These are phyloP conservation scores for Schizosaccharomyces cryophilus DNA, from an alignment of 805 yeast species.

Conservation along the genomic window DNA sequence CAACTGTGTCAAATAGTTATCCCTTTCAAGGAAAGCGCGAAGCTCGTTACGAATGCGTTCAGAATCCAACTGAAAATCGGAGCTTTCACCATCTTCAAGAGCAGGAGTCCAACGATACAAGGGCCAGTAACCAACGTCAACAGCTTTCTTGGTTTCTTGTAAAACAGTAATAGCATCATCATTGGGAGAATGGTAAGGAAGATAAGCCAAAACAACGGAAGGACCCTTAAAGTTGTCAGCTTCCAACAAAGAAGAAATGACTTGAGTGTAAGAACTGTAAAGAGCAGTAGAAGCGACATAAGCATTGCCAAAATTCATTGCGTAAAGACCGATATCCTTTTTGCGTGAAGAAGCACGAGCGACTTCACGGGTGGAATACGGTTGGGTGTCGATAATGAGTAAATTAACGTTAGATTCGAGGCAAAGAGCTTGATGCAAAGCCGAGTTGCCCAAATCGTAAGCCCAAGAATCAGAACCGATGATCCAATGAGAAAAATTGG, in stretches of 20 bases:
- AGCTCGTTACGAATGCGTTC: constrained; percentile 54
- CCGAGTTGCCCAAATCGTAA: constrained; percentile 73
- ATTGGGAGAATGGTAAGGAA: constrained; percentile 42
- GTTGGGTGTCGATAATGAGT: constrained; percentile 70
- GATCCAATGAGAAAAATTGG: constrained; percentile 42
- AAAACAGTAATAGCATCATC: constrained; percentile 44
- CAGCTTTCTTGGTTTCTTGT: constrained; percentile 69
- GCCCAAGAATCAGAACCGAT: constrained; percentile 92
- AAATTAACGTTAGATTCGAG: constrained; percentile 59
- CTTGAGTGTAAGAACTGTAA: constrained; percentile 80
- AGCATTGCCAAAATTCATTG: constrained; percentile 73
- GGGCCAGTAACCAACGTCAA: constrained; percentile 93
- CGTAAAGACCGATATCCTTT: constrained; percentile 81
- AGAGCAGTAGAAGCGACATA: constrained; percentile 89
- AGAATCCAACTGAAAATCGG: constrained; percentile 63
- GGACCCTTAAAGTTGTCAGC: constrained; percentile 83
- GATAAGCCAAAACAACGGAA: constrained; percentile 67
- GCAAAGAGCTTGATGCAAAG: constrained; percentile 62
- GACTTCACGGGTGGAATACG: constrained; percentile 21
- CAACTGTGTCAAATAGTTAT: constrained; percentile 61
- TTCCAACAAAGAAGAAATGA: constrained; percentile 65
- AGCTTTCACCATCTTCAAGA: constrained; percentile 21
- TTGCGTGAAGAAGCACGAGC: constrained; percentile 25
- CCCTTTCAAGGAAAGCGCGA: constrained; percentile 62
- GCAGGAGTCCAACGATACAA: constrained; percentile 64